Percentiles rank a stretch among this genome's conserved stretches.
Conservation (phyloP, 177 flowering plant species). For the Vitis hybrid region DNA sequence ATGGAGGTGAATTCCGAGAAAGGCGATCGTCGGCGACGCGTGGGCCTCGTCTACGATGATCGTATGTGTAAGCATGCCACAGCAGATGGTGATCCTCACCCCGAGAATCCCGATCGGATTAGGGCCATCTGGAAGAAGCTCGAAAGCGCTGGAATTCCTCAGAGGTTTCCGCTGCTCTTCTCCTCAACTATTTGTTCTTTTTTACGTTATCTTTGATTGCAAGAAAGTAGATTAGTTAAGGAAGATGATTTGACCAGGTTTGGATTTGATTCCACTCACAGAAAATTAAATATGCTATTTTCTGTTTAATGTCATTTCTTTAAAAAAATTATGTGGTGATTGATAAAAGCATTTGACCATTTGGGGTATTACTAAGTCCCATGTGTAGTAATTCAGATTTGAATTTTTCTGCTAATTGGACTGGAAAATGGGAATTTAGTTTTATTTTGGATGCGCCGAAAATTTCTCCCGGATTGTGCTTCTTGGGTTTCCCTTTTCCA, state of each 20-base stretch:
- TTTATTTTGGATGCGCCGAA: not conserved
- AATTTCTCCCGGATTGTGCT: no score
- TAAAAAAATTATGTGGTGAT: not conserved
- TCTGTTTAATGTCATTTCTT: not conserved
- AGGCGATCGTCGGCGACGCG: conserved; percentile 24
- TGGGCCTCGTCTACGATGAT: conserved; percentile 85
- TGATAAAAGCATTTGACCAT: not conserved
- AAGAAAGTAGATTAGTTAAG: not conserved
- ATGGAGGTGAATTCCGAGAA: conserved; percentile 10
- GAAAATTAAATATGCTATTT: not conserved
- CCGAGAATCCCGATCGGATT: conserved; percentile 81
- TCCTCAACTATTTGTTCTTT: not conserved
- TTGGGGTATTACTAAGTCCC: not conserved
- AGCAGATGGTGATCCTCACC: conserved; percentile 61
- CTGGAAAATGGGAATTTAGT: not conserved
- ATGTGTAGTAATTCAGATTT: not conserved
- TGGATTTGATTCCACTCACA: no score
- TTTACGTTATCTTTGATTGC: not conserved
- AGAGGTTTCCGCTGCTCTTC: conserved; percentile 41
- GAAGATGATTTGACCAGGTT: not conserved
- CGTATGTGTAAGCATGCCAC: conserved; percentile 79
- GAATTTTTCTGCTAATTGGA: no score
- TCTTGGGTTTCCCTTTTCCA: no score
- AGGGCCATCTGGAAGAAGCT: conserved; percentile 74
- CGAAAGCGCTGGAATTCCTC: conserved; percentile 48